Base-by-base conservation (phyloP, 176 grass and related monocot species). In the Cenchrus americanus region DNA sequence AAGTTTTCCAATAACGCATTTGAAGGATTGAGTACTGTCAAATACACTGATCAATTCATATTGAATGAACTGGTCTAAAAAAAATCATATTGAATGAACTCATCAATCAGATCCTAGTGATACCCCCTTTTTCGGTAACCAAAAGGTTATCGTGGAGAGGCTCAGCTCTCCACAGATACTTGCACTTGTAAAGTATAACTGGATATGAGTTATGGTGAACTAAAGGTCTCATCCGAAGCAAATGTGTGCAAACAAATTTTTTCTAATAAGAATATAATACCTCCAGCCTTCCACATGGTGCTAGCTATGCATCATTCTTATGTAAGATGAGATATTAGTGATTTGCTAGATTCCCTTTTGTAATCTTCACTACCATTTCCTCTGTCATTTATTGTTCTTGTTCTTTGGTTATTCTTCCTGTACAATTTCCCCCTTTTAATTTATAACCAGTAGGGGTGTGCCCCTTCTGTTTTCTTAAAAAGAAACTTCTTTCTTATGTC, bases 181-280 rank as follows among this genome's bases (percentile, higher is more conserved):
- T 78, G 42, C 15, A 71, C 60, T 58, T 78, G 23, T 82, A 77
- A 76, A 70, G 59, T 82, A 8, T 22, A 76, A 68, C 7, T 50
- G 32, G 44, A 76, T 30, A 69, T 0, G 14, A 21, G 26, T 24
- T 41, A 76, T 43, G 43, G 14, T n/a, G 26, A 51, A 70, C 72
- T 46, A 75, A 76, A 22, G n/a, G 43, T 7, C 43, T 85, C 37
- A 21, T 24, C 19, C 50, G 51, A 61, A 68, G 43, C 41, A 60
- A 46, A 32, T 73, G 17, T 14, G 26, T 30, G 44, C 43, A 83
- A 83, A 21, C n/a, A 77, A n/a, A n/a, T 1, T 57, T 75, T 73
- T 46, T 81, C 9, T 14, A 68, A 53, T 47, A 23, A 71, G 43
- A 26, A 58, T 67, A 52, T 5, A 43, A 37, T 11, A 67, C 17